A percentile compares a stretch with the other conserved stretches of the same genome.
Conservation (phyloP, 2,329 filamentous ascomycete species). For the Verticillium tricorpus region DNA sequence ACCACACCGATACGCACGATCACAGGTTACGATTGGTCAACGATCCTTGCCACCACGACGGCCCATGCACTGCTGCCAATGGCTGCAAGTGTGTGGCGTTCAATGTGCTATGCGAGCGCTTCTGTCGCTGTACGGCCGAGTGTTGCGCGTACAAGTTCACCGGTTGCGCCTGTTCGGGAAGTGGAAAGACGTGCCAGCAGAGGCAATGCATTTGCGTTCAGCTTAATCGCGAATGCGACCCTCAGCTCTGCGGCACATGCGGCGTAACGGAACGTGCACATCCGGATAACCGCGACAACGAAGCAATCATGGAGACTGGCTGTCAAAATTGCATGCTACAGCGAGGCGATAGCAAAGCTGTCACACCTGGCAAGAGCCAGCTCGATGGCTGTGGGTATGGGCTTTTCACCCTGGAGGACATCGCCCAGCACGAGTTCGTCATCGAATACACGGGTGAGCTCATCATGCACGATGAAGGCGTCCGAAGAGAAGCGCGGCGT, state of each 20-base stretch:
- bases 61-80: constrained; percentile 54
- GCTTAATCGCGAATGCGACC: constrained; percentile 76
- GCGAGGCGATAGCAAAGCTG: constrained; percentile 58
- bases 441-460: constrained; percentile 80
- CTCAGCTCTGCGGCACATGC: constrained; percentile 67
- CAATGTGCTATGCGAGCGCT: constrained; percentile 66
- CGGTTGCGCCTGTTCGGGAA: constrained; percentile 58
- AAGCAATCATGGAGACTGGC: constrained; percentile 48
- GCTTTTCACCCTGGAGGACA: constrained; percentile 65
- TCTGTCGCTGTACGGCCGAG: constrained; percentile 59
- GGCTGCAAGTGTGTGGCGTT: constrained; percentile 59
- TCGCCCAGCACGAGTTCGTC: constrained; percentile 66
- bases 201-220: constrained; percentile 67
- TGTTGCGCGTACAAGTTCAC: constrained; percentile 60
- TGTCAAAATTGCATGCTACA: constrained; percentile 74
- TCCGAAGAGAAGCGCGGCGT: constrained; percentile 59
- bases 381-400: constrained; percentile 69
- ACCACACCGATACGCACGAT: constrained; percentile 49
- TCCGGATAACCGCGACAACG: constrained; percentile 59
- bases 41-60: constrained; percentile 65
- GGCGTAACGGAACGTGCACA: constrained; percentile 66
- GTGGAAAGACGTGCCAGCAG: constrained; percentile 54
- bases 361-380: constrained; percentile 66
- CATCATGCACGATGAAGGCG: constrained; percentile 64
- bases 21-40: constrained; percentile 53